Base-by-base conservation (phyloP, 2,329 filamentous ascomycete species). In the Cladosporium sp. region DNA sequence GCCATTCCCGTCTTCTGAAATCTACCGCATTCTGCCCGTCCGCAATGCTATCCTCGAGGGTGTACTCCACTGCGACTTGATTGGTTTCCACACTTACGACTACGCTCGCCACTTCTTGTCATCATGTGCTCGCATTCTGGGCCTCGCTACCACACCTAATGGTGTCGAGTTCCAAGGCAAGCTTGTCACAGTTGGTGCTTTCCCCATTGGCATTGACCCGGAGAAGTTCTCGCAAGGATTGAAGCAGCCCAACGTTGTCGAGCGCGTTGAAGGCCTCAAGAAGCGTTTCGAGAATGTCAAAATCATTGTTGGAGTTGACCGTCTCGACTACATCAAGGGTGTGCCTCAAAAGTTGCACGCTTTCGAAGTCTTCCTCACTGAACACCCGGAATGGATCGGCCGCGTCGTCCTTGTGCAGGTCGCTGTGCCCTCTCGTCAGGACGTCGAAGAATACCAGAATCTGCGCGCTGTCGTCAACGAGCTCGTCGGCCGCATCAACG, bases 41-140 rank as follows among this genome's bases (percentile, higher is more conserved):
- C 86, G 94, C 63, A 92, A 96, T 72, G 88, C 91, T 69, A 86
- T 97, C 52, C 83, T 99, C 45, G 82, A 88, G 51, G 92, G 94
- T 58, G 86, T 97, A 39, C 82, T 99, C 36, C 89, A 96, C 72
- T 96, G 93, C 78, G 94, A 97, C 72, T 80, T 99, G 60, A 91
- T 97, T 70, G 94, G 94, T 34, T 97, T 99, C 80, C 94, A 99
- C 76, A 99, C 94, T 28, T 97, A 97, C 78, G 93, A 97, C 77
- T 99, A 99, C 71, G 93, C 92, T n/a, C 85, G 94, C 55, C 94
- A 99, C 76, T 99, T 97, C 78, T 78, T 99, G 65, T 96, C 92
- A 77, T 93, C 90, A 72, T 97, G 94, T 77, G 93, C 92, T n/a
- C 88, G 93, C 64, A 94, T 97, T 65, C 81, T 97, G 45, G 84